Evolutionary conservation across 371 early-diverging fungal species (phyloP), one percentile per base, ranked within the genome.

Genomic region (Mucor irregularis): DNA sequence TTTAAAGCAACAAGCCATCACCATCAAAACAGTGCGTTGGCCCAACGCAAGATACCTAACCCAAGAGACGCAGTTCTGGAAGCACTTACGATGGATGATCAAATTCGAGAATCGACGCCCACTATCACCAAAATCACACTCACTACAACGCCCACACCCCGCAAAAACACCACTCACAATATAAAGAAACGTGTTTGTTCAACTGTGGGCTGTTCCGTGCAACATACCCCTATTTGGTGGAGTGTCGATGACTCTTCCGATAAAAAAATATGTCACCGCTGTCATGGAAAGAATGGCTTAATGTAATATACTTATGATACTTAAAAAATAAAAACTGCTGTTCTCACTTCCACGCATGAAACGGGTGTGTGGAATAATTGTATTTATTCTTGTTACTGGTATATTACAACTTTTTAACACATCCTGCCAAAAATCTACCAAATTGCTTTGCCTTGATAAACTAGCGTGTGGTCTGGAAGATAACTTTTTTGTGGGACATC

Each of bases 171-270:
- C n/a, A 46, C 10, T 16, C n/a, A 4, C 16, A 46, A n/a, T n/a
- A n/a, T 17, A 16, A 24, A 26, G 10, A 35, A 34, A 25, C 35
- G 48, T n/a, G 25, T 40, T 8, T 53, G 58, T 17, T 39, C 49
- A 0, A 22, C 49, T 31, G 45, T 16, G 30, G 49, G 39, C 3
- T 63, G 64, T 31, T 26, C 17, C 0, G 58, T 58, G 3, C 19
- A 57, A 14, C 34, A 58, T 45, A 46, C 64, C 5, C 54, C 64
- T 17, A 49, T 63, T 25, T 63, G 64, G 64, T 63, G 64, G 64
- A 31, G 28, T 43, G 35, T 29, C 0, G 38, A 29, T 25, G 10
- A 11, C 8, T 47, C 16, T 35, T 43, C 52, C 6, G 35, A 48
- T 0, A 22, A 53, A 44, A 58, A 45, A 30, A 33, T 63, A 3